phyloP scores from a whole-genome alignment of 805 yeast species.

The Candida cerambycidarum region DNA sequence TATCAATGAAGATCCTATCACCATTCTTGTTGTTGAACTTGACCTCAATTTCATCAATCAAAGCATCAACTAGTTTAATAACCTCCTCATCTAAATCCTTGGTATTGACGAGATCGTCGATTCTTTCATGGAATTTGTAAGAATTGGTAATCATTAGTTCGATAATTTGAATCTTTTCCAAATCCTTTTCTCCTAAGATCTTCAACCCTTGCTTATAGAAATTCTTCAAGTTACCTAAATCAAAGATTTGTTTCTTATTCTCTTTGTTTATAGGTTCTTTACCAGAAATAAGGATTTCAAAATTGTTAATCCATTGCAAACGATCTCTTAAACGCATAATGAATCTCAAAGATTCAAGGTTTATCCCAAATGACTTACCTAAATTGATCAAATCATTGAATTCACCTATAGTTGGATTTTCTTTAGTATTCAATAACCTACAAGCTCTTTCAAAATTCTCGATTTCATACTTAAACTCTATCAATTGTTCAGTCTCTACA shows the following conservation, averaged over 20 bases:
- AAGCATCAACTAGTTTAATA: constrained; percentile 24
- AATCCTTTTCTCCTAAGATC: constrained; percentile 29
- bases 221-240: constrained; percentile 26
- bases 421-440: constrained; percentile 33
- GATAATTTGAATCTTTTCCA: constrained; percentile 31
- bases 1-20: constrained; percentile 27
- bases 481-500: constrained; percentile 60
- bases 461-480: constrained; percentile 53
- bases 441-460: constrained; percentile 51
- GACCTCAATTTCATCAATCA: constrained; percentile 26
- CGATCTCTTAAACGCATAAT: constrained; percentile 36
- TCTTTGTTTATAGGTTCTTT: constrained; percentile 38
- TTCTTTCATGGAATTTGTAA: constrained; percentile 17
- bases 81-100: constrained; percentile 15
- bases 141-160: constrained; percentile 27
- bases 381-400: constrained; percentile 52
- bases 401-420: constrained; percentile 40
- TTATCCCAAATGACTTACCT: constrained; percentile 62
- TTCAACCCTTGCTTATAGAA: constrained; percentile 29
- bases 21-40: constrained; percentile 22
- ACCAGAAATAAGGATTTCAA: constrained; percentile 34
- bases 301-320: constrained; percentile 33
- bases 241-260: constrained; percentile 35
- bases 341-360: constrained; percentile 46
- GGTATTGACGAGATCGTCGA: constrained; percentile 5